phyloP scores from a whole-genome alignment of 2,329 filamentous ascomycete species.

The Colletotrichum musae region DNA sequence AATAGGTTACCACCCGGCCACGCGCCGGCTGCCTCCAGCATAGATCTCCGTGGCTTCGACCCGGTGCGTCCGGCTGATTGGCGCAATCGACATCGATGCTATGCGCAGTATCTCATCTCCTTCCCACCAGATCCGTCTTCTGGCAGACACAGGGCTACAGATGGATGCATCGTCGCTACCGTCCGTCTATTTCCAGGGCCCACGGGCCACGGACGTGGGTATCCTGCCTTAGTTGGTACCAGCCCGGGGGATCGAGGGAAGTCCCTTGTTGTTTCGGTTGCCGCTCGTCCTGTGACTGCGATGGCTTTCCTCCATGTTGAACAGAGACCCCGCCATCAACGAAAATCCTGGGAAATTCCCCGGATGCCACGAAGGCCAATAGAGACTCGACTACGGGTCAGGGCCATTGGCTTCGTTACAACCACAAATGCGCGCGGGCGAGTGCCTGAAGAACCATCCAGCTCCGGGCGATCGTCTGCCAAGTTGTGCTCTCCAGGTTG shows the following conservation, averaged over 20 bases:
- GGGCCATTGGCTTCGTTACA: not conserved
- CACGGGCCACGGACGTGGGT: conserved; percentile 20
- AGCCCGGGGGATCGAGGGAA: conserved; percentile 11
- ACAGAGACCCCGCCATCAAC: conserved; percentile 20
- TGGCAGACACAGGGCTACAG: conserved; percentile 18
- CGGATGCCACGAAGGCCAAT: not conserved
- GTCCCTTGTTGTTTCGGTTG: conserved; percentile 31
- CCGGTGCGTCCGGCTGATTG: conserved; percentile 16
- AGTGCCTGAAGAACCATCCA: not conserved
- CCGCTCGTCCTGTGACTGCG: conserved; percentile 29
- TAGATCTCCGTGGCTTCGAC: conserved; percentile 15
- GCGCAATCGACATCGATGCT: conserved; percentile 5
- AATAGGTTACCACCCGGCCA: conserved; percentile 9
- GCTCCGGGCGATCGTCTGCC: conserved; percentile 11
- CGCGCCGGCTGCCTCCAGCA: conserved; percentile 16
- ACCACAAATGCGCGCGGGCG: too few relatives aligned
- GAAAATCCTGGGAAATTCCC: conserved; percentile 9
- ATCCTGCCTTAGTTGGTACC: conserved; percentile 12
- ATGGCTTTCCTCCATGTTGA: conserved; percentile 11
- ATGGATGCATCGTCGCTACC: conserved; percentile 27
- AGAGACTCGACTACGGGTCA: not conserved
- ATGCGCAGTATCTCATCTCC: conserved; percentile 17
- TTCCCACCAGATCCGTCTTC: conserved; percentile 18
- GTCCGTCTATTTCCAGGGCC: conserved; percentile 11
- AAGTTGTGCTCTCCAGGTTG: conserved; percentile 10